These are phyloP conservation scores for Purpureocillium takamizusanense DNA, from an alignment of 2,329 filamentous ascomycete species.

Conservation along the genomic window DNA sequence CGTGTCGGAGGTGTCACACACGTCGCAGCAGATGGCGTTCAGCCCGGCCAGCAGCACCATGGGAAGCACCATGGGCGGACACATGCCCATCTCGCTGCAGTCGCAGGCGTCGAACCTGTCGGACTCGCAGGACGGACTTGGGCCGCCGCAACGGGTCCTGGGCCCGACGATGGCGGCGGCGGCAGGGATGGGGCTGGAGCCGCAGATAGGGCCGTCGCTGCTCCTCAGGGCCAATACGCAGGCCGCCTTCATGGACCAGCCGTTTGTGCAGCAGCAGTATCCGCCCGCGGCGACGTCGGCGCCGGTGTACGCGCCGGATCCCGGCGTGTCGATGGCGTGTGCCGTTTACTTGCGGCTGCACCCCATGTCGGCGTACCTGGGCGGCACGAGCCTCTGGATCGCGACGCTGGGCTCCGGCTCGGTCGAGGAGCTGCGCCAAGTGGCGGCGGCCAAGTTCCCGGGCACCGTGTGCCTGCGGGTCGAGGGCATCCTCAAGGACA, in stretches of 20 bases:
- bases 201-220: constrained; percentile 28
- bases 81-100: constrained; percentile 12
- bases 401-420: constrained; percentile 50
- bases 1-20: constrained; percentile 13
- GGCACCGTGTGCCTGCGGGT: constrained; percentile 50
- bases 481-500: constrained; percentile 56
- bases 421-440: constrained; percentile 52
- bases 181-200: constrained; percentile 17
- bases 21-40: constrained; percentile 13
- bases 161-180: constrained; percentile 12
- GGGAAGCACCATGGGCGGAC: constrained; percentile 2
- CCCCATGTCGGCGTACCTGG: constrained; percentile 47
- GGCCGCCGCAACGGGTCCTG: constrained; percentile 15
- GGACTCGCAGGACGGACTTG: constrained; percentile 8
- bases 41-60: constrained; percentile 10
- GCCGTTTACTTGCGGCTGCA: constrained; percentile 64
- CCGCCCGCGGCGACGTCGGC: constrained; percentile 10
- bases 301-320: no score
- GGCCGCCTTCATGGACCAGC: constrained; percentile 21
- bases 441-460: constrained; percentile 52
- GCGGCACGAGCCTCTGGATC: constrained; percentile 52
- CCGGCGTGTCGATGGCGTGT: constrained; percentile 20
- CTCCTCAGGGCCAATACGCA: constrained; percentile 29
- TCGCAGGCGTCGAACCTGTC: constrained; percentile 11
- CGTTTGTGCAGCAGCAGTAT: constrained; percentile 19